Base-by-base conservation (phyloP, 2,329 filamentous ascomycete species). In the Penicillium sp. region DNA sequence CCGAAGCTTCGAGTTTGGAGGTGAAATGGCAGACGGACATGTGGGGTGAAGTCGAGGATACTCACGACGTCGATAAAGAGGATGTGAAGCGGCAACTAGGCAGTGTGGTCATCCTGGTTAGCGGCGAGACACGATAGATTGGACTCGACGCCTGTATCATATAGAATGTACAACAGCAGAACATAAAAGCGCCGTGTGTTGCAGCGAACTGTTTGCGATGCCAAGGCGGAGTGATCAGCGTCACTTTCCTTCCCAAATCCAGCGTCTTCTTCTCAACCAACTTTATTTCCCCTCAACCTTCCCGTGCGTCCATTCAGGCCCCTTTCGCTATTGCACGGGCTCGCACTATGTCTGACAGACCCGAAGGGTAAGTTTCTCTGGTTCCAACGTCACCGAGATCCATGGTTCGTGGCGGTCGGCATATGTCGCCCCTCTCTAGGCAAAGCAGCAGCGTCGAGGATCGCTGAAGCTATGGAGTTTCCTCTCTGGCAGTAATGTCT, bases 21-120 rank as follows among this genome's bases (percentile, higher is more conserved):
- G 86, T 95, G 11, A 74, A 79, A 47, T 95, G 87, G 82, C 92
- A 98, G 74, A 93, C 82, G 1, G 71, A 76, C 17, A 81, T 84
- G 65, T 96, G 92, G 90, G 92, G 92, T 6, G 89, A 95, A 71
- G 92, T 98, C 1, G 92, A 98, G 63, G 89, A 98, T 65, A 95
- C 89, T 17, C 92, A 98, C 66, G 92, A 98, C 70, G 92, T 98
- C 1, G 84, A 94, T 55, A 85, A 82, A 64, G 90, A 94, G 65
- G 92, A 98, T 64, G 53, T 96, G 49, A 77, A 79, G 59, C 76
- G 90, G 55, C 92, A 96, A 68, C 68, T 96, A 42, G 92, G 90
- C 10, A 93, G 87, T 60, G 85, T 87, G 8, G 74, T 95, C 11
- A 60, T 96, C 56, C 68, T 96, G 33, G 84, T 95, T 7, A 81